Evolutionary conservation across 2,329 filamentous ascomycete species (phyloP).

Genomic region (Tolypocladium ophioglossoides): DNA sequence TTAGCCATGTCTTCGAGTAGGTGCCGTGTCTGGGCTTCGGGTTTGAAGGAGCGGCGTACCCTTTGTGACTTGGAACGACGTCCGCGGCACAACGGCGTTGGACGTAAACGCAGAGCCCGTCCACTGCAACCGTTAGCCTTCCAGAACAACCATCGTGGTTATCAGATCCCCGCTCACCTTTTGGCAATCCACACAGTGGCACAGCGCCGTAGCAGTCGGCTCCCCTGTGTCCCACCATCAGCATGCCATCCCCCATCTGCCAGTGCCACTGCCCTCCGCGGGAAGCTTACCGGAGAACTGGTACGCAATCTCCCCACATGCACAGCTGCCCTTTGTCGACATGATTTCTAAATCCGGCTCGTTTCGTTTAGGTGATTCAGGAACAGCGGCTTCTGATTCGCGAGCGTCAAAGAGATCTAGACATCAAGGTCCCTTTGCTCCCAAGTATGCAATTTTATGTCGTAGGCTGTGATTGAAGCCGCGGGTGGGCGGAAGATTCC

Average conservation of each 20-base stretch:
- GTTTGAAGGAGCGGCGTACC: no score
- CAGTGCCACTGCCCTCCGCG: neutral
- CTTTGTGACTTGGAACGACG: constrained; percentile 36
- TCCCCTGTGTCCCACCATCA: constrained; percentile 21
- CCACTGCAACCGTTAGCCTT: constrained; percentile 23
- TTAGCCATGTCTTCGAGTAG: no score
- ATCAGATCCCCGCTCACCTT: constrained; percentile 27
- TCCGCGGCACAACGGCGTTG: constrained; percentile 38
- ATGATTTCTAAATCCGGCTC: neutral
- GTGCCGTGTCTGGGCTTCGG: no score
- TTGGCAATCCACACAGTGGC: constrained; percentile 43
- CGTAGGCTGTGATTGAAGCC: no score
- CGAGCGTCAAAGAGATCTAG: neutral
- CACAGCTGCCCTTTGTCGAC: constrained; percentile 21
- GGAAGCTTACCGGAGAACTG: constrained; percentile 20
- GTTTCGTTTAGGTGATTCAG: neutral
- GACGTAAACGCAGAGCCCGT: constrained; percentile 43
- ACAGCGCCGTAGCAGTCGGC: constrained; percentile 31
- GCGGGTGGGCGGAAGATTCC: no score
- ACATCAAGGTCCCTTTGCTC: neutral
- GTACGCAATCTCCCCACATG: constrained; percentile 23
- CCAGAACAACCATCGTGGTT: no score
- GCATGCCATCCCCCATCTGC: neutral
- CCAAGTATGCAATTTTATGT: no score
- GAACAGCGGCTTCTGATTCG: neutral